phyloP scores from a whole-genome alignment of 768 basidiomycete species.

The Termitomyces sp. region DNA sequence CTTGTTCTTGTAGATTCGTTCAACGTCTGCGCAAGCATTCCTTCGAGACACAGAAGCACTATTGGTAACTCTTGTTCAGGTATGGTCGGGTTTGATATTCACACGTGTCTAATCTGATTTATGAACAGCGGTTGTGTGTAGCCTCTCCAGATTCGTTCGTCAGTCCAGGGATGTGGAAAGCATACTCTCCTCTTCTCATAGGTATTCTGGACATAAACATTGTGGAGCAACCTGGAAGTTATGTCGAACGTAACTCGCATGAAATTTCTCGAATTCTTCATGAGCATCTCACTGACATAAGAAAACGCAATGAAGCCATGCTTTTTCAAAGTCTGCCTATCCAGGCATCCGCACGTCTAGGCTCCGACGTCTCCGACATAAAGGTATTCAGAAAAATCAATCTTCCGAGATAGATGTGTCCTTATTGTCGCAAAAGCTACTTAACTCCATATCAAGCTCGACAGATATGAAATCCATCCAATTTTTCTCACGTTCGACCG shows the following conservation, averaged over 20 bases:
- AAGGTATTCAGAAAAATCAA: conserved; percentile 28
- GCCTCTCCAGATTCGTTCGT: conserved; percentile 71
- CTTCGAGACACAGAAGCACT: conserved; percentile 48
- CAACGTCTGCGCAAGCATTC: conserved; percentile 49
- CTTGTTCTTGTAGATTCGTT: conserved; percentile 39
- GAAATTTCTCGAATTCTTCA: conserved; percentile 45
- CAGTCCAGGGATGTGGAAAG: conserved; percentile 63
- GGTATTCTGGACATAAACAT: conserved; percentile 42
- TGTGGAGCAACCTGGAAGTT: conserved; percentile 23
- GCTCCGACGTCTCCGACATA: conserved; percentile 53
- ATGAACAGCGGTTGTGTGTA: conserved; percentile 60
- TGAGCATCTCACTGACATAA: conserved; percentile 65
- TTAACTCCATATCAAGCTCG: conserved; percentile 70
- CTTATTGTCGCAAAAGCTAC: conserved; percentile 36
- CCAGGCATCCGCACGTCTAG: conserved; percentile 53
- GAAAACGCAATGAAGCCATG: conserved; percentile 76
- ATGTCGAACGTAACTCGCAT: conserved; percentile 33
- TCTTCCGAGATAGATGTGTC: background rate
- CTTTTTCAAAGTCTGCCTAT: conserved; percentile 64
- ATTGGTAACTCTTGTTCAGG: conserved; percentile 58
- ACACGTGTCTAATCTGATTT: background rate
- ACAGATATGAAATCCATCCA: conserved; percentile 53
- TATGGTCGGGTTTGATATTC: conserved; percentile 17
- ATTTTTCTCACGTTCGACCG: conserved; percentile 50
- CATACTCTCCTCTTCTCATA: conserved; percentile 42